Evolutionary conservation across 2,329 filamentous ascomycete species (phyloP).

Genomic region (Coleophoma eucalyptorum): DNA sequence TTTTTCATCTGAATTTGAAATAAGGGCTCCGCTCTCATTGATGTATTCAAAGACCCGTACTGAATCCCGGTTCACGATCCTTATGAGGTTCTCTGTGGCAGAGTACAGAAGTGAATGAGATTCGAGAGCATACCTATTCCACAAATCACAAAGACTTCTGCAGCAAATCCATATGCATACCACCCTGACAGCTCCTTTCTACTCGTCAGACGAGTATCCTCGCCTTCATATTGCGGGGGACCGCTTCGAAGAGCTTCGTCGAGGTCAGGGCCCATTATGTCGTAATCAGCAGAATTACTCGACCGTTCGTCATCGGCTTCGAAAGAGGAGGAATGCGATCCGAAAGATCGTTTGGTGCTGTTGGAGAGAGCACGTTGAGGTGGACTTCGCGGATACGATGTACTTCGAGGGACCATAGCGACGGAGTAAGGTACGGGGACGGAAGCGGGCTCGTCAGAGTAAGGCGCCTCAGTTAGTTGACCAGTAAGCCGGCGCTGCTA

Average conservation of each 20-base stretch:
- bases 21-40: too few species aligned
- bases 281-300: conserved; percentile 20
- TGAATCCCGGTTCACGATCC: background rate
- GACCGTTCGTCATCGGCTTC: conserved; percentile 69
- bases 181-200: conserved; percentile 84
- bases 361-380: conserved; percentile 19
- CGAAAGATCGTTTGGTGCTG: conserved; percentile 48
- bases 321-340: conserved; percentile 57
- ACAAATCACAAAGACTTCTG: conserved; percentile 94
- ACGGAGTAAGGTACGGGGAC: background rate
- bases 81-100: background rate
- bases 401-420: conserved; percentile 20
- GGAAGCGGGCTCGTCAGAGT: background rate
- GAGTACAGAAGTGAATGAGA: too few species aligned
- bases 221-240: conserved; percentile 62
- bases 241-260: conserved; percentile 28
- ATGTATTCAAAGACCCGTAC: too few species aligned
- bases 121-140: conserved; percentile 60
- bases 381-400: conserved; percentile 14
- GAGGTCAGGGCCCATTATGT: conserved; percentile 29
- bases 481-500: conserved; percentile 15
- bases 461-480: background rate
- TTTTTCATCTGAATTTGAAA: too few species aligned
- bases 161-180: conserved; percentile 95
- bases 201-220: conserved; percentile 87